Base-by-base conservation (phyloP, 495 filamentous ascomycete species). In the Podospora australis region DNA sequence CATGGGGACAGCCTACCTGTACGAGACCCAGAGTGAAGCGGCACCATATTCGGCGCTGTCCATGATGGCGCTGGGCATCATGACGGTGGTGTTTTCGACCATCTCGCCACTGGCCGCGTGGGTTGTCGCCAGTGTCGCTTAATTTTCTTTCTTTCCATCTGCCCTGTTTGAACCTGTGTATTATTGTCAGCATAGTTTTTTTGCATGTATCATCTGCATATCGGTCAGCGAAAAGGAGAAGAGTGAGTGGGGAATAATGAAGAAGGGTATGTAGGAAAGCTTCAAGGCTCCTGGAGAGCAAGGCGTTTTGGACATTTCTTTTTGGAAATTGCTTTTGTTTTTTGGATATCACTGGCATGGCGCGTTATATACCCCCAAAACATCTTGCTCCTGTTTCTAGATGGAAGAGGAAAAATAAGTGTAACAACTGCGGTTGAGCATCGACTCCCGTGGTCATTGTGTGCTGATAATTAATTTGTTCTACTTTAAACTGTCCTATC, bases 1-100 rank as follows among this genome's bases (percentile, higher is more conserved):
- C 2, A 75, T 75, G 71, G 72, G 72, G 8, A 72, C 71, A 8
- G 64, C 72, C 2, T 67, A 71, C 34, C 52, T 75, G 20, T 73
- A 74, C 25, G 72, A 74, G 49, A 54, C 58, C 6, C 52, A 64
- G 24, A 72, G 69, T 50, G 65, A 65, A n/a, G 69, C 71, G 13
- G 69, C 66, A 11, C 71, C 72, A 23, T 71, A 71, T 28, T 69
- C 72, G 4, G 71, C 71, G 6, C 49, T 75, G 34, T 64, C 70
- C 1, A 75, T 75, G 72, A 72, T 70, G 23, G 53, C 71, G 22
- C 57, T 75, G 45, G 72, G 72, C 0, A 58, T 70, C 10, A 70
- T 72, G 58, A 74, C 67, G 4, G 72, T 75, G 2, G 69, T 65
- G 24, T 66, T 74, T 29, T 64, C 68, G 1, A 59, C 57, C 2